A percentile compares a stretch with the other conserved stretches of the same genome.
Evolutionary conservation across 768 basidiomycete genomes (phyloP).

Genomic region (Russula sp.): DNA sequence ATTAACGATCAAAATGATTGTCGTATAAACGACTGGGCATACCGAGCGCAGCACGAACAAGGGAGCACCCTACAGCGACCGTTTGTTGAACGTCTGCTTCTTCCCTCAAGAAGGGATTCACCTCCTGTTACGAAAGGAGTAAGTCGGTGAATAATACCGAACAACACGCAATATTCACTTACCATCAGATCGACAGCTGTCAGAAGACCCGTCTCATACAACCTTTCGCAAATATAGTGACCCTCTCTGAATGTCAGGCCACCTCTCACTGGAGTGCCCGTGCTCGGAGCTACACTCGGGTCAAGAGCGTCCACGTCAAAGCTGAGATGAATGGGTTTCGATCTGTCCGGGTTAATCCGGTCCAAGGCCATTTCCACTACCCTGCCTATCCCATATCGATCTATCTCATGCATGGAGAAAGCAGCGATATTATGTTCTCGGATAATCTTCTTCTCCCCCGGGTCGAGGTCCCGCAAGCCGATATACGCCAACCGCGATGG

Average conservation of each 20-base stretch:
- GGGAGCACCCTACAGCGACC: slow-evolving; percentile 81
- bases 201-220: slow-evolving; percentile 86
- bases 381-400: slow-evolving; percentile 82
- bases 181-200: slow-evolving; percentile 95
- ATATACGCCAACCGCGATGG: slow-evolving; percentile 88
- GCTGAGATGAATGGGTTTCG: slow-evolving; percentile 85
- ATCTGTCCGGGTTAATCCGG: slow-evolving; percentile 79
- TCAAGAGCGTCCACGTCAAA: slow-evolving; percentile 97
- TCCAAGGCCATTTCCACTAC: slow-evolving; percentile 97
- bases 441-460: slow-evolving; percentile 81
- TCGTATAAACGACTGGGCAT: slow-evolving; percentile 24
- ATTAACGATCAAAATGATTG: background rate
- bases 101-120: slow-evolving; percentile 90
- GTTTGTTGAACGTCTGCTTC: slow-evolving; percentile 73
- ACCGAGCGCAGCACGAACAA: slow-evolving; percentile 81
- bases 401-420: slow-evolving; percentile 58
- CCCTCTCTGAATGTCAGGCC: slow-evolving; percentile 96
- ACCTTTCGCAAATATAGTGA: slow-evolving; percentile 94
- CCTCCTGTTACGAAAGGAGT: slow-evolving; percentile 50
- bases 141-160: slow-evolving; percentile 1
- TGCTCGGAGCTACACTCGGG: slow-evolving; percentile 92
- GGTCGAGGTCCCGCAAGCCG: slow-evolving; percentile 89
- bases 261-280: slow-evolving; percentile 90
- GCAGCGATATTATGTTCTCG: slow-evolving; percentile 74
- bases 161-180: slow-evolving; percentile 22